Conservation (phyloP, 2,329 filamentous ascomycete genomes). For the Neofusicoccum kwambonambiense region DNA sequence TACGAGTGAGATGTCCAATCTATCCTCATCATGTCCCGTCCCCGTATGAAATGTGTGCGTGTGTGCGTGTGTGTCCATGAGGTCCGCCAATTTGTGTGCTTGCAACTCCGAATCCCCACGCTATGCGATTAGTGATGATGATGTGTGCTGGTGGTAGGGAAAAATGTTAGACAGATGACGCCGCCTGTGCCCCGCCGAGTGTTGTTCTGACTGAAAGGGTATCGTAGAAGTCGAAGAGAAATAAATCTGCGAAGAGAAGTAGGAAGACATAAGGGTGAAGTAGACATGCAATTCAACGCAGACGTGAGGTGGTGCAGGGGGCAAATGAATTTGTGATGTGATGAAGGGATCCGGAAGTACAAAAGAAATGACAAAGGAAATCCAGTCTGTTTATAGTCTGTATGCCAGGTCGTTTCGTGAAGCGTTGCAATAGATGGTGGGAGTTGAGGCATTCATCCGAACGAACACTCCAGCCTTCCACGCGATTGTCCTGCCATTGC, state of each 20-base stretch:
- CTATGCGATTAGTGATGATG: slow-evolving; percentile 17
- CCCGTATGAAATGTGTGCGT: slow-evolving; percentile 1
- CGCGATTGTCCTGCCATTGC: too few relatives aligned
- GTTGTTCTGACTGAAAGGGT: slow-evolving; percentile 15
- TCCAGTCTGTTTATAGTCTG: background rate
- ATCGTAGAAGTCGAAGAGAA: slow-evolving; percentile 12
- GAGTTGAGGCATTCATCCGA: background rate
- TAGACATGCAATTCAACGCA: background rate
- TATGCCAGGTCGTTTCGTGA: background rate
- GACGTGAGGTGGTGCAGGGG: background rate
- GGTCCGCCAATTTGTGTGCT: slow-evolving; percentile 8
- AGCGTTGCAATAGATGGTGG: background rate
- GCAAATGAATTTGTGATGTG: background rate
- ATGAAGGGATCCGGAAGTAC: background rate
- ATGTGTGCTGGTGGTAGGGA: background rate
- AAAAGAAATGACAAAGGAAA: slow-evolving; percentile 7
- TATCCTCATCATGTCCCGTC: slow-evolving; percentile 10
- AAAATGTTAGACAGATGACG: slow-evolving; percentile 14
- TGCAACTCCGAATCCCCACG: slow-evolving; percentile 15
- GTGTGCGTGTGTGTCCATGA: slow-evolving; percentile 8
- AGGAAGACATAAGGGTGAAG: slow-evolving; percentile 7
- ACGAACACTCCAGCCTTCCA: background rate
- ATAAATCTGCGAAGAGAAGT: slow-evolving; percentile 7
- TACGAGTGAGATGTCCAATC: slow-evolving; percentile 8
- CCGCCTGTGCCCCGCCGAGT: slow-evolving; percentile 16